Conservation (phyloP, 139 green algal species). For the Volvox africanus region DNA sequence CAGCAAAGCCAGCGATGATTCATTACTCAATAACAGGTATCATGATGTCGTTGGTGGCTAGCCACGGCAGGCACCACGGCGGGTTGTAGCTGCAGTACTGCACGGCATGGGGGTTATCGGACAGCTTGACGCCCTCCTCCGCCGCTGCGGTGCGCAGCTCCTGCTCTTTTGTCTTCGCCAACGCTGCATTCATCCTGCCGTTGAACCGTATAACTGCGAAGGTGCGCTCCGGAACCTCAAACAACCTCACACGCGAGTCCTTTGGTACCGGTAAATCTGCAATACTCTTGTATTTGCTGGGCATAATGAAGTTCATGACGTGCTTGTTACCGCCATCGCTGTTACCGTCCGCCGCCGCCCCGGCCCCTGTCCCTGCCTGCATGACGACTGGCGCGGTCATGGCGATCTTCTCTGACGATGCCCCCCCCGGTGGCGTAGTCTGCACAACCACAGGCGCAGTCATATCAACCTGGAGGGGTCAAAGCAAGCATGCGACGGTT, state of each 20-base stretch:
- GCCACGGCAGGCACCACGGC: constrained; percentile 44
- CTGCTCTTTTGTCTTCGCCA: background rate
- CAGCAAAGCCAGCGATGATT: no score
- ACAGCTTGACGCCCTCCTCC: constrained; percentile 4
- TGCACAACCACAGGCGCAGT: constrained; percentile 41
- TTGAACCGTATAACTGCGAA: constrained; percentile 24
- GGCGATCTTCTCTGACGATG: constrained; percentile 28
- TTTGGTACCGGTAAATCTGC: constrained; percentile 33
- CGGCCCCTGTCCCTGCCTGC: background rate
- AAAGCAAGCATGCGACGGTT: no score
- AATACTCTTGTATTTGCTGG: constrained; percentile 4
- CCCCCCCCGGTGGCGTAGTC: background rate
- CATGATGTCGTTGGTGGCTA: constrained; percentile 41
- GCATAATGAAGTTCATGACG: constrained; percentile 46
- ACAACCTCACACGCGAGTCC: constrained; percentile 15
- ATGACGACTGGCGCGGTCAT: constrained; percentile 50
- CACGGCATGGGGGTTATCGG: background rate
- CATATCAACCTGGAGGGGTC: constrained; percentile 12
- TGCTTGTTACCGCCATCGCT: background rate
- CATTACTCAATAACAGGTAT: constrained; percentile 42
- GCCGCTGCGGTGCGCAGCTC: constrained; percentile 21
- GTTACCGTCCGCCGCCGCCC: background rate
- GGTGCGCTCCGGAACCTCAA: constrained; percentile 32
- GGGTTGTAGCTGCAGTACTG: constrained; percentile 42
- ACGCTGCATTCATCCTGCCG: background rate